Conservation (phyloP, 305 asterid species). For the Nicotiana rustica region DNA sequence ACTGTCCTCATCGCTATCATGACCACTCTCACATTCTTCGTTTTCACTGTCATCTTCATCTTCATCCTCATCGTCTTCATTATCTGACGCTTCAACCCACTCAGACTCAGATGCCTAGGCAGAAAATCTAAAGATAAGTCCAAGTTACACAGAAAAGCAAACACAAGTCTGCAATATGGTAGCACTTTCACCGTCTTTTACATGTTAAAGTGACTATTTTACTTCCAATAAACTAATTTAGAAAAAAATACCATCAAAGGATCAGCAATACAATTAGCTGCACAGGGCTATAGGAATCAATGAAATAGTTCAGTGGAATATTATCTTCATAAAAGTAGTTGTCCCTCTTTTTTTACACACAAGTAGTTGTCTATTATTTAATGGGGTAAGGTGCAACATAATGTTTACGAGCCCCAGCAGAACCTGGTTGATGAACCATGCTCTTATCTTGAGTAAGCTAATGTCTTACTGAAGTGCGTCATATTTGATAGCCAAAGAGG, state of each 20-base stretch:
- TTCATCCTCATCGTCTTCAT: conserved; percentile 73
- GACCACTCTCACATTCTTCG: conserved; percentile 65
- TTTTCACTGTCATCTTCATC: conserved; percentile 50
- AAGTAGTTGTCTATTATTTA: background rate
- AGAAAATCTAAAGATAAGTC: conserved; percentile 33
- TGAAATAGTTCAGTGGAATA: background rate
- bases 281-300: background rate
- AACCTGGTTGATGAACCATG: background rate
- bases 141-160: conserved; percentile 20
- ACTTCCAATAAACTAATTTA: background rate
- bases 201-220: background rate
- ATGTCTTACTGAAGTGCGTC: background rate
- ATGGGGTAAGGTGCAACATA: background rate
- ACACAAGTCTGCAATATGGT: background rate
- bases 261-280: background rate
- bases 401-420: background rate
- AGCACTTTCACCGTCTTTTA: background rate
- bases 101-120: conserved; percentile 90
- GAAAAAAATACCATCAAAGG: conserved; percentile 3
- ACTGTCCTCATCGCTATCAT: conserved; percentile 66
- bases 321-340: background rate
- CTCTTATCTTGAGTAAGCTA: background rate
- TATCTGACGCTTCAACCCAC: conserved; percentile 89
- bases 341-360: background rate
- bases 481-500: background rate